Evolutionary conservation across 2,329 filamentous ascomycete genomes (phyloP).

Genomic region (Massarina eburnea): DNA sequence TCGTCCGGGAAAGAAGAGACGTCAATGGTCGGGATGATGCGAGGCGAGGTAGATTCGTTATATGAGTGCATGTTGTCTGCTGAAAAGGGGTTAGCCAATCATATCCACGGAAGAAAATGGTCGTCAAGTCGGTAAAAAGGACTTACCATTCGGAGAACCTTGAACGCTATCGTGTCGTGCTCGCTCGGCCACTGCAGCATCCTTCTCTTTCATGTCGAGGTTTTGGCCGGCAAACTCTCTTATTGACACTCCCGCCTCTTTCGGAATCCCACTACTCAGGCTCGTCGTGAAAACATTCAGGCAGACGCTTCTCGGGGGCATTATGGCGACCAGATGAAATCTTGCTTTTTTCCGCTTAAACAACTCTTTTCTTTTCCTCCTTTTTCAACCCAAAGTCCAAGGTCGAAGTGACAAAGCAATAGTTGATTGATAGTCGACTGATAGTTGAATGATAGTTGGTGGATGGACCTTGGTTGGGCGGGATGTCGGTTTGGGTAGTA

Average conservation of each 20-base stretch:
- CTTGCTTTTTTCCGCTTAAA: neutral
- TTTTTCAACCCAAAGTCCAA: constrained; percentile 1
- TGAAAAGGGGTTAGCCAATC: constrained; percentile 1
- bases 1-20: neutral
- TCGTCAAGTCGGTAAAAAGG: neutral
- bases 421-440: constrained; percentile 10
- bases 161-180: constrained; percentile 29
- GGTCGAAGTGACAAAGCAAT: neutral
- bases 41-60: constrained; percentile 2
- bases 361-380: no score
- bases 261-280: constrained; percentile 26
- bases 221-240: constrained; percentile 15
- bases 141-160: constrained; percentile 22
- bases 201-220: constrained; percentile 9
- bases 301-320: constrained; percentile 41
- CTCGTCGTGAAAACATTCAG: constrained; percentile 41
- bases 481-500: no score
- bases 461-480: no score
- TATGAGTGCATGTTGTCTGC: constrained; percentile 4
- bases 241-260: constrained; percentile 22
- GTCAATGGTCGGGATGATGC: constrained; percentile 3
- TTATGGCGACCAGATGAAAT: constrained; percentile 18
- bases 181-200: constrained; percentile 20
- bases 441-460: no score
- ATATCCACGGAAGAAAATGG: neutral